Percentiles rank a stretch among this genome's conserved stretches.
phyloP scores from a whole-genome alignment of 257 asterid species.

The Hygrophila difformis region DNA sequence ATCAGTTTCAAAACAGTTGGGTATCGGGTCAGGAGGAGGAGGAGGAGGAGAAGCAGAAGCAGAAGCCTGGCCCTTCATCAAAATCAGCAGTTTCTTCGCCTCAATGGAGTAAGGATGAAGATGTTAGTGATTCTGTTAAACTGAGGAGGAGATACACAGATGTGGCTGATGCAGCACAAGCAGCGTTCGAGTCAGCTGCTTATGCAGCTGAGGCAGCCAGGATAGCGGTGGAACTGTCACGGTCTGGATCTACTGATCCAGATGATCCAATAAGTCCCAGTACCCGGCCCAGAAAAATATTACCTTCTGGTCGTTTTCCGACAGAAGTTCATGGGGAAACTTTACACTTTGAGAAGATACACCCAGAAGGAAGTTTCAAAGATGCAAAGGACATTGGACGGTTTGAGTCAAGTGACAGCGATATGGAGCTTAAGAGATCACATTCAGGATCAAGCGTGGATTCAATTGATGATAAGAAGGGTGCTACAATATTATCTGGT shows the following conservation, averaged over 20 bases:
- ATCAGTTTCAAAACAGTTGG: conserved; percentile 20
- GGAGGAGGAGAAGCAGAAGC: conserved; percentile 1
- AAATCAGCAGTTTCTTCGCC: conserved; percentile 9
- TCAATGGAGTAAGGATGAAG: conserved; percentile 14
- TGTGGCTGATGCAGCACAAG: conserved; percentile 91
- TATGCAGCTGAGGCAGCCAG: conserved; percentile 88
- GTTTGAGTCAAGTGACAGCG: conserved; percentile 12
- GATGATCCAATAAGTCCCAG: conserved; percentile 29
- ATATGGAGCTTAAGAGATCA: conserved; percentile 19
- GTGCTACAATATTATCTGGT: not conserved
- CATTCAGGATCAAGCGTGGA: conserved; percentile 43
- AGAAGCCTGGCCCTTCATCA: conserved; percentile 11
- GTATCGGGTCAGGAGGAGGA: conserved; percentile 12
- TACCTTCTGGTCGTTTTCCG: conserved; percentile 1
- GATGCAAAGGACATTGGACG: conserved; percentile 11
- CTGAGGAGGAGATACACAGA: conserved; percentile 49
- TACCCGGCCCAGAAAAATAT: conserved; percentile 15
- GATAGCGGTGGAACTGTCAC: conserved; percentile 77
- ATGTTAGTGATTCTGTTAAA: conserved; percentile 17
- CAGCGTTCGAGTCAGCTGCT: conserved; percentile 88
- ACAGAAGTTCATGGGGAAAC: conserved; percentile 9
- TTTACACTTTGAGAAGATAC: conserved; percentile 15
- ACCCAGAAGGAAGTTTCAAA: conserved; percentile 16
- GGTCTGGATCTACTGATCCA: conserved; percentile 39
- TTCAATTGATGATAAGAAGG: conserved; percentile 21